Percentiles rank a stretch among this genome's conserved stretches.
These are phyloP conservation scores for Aspergillus tubingensis DNA, from an alignment of 2,329 filamentous ascomycete genomes.

Conservation along the genomic window DNA sequence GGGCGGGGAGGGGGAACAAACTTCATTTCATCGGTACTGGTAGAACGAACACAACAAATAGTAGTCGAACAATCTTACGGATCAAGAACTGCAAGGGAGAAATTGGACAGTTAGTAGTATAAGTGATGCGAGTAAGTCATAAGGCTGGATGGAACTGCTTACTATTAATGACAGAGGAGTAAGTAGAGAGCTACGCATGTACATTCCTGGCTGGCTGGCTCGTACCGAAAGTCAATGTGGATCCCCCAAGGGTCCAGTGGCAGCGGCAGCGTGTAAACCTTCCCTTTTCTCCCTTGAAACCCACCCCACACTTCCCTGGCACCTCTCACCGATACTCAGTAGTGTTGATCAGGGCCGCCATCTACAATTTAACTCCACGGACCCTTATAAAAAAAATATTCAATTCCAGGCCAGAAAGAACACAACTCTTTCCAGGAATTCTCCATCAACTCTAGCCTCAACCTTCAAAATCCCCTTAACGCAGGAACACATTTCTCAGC, in stretches of 20 bases:
- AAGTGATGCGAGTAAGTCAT: too few species aligned
- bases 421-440: neutral
- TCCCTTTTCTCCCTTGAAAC: conserved; percentile 18
- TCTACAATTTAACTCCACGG: neutral
- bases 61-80: too few species aligned
- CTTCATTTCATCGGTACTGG: too few species aligned
- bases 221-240: neutral
- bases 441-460: neutral
- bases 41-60: too few species aligned
- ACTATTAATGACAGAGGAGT: too few species aligned
- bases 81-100: too few species aligned
- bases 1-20: too few species aligned
- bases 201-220: too few species aligned
- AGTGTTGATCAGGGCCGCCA: neutral
- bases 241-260: conserved; percentile 2
- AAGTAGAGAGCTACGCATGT: too few species aligned
- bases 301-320: neutral
- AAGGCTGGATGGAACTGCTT: too few species aligned
- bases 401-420: neutral
- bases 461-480: neutral
- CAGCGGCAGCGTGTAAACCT: conserved; percentile 12
- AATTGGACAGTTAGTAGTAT: too few species aligned
- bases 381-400: neutral
- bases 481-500: neutral
- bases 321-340: neutral